Percentiles rank a stretch among this genome's conserved stretches.
These are phyloP conservation scores for Leishmania braziliensis DNA, from an alignment of 208 protist genomes.

Conservation along the genomic window DNA sequence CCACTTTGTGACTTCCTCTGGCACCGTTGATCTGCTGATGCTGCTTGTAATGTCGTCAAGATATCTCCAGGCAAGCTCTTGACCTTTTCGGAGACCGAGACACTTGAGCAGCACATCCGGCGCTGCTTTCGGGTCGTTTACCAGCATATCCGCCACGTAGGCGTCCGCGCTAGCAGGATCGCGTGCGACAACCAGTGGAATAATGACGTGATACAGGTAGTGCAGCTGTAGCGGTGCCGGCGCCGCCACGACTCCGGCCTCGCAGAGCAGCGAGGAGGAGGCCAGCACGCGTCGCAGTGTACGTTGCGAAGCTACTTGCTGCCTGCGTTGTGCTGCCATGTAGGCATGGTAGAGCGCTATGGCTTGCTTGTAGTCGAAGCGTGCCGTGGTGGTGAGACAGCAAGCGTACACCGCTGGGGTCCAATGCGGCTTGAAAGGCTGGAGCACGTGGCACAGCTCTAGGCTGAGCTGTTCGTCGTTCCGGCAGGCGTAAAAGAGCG, in stretches of 20 bases:
- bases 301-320: constrained; percentile 4
- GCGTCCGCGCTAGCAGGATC: constrained; percentile 33
- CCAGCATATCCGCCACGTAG: constrained; percentile 72
- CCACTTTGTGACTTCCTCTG: background rate
- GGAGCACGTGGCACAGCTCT: constrained; percentile 50
- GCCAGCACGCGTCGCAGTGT: constrained; percentile 31
- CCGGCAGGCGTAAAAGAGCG: constrained; percentile 66
- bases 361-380: constrained; percentile 53
- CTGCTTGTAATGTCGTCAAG: background rate
- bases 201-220: constrained; percentile 79
- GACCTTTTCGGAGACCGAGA: constrained; percentile 39
- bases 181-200: constrained; percentile 64
- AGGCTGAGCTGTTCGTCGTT: constrained; percentile 43
- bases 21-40: background rate
- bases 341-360: constrained; percentile 60
- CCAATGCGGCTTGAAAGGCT: constrained; percentile 61
- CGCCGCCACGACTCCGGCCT: constrained; percentile 25
- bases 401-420: constrained; percentile 69
- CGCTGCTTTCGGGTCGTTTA: constrained; percentile 48
- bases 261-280: constrained; percentile 24
- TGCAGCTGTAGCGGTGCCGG: constrained; percentile 32
- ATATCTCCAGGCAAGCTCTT: constrained; percentile 35
- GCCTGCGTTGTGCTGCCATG: constrained; percentile 18
- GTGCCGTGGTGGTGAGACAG: constrained; percentile 65
- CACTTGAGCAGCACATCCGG: constrained; percentile 77